Evolutionary conservation across 768 basidiomycete genomes (phyloP).

Genomic region (Lactarius quietus): DNA sequence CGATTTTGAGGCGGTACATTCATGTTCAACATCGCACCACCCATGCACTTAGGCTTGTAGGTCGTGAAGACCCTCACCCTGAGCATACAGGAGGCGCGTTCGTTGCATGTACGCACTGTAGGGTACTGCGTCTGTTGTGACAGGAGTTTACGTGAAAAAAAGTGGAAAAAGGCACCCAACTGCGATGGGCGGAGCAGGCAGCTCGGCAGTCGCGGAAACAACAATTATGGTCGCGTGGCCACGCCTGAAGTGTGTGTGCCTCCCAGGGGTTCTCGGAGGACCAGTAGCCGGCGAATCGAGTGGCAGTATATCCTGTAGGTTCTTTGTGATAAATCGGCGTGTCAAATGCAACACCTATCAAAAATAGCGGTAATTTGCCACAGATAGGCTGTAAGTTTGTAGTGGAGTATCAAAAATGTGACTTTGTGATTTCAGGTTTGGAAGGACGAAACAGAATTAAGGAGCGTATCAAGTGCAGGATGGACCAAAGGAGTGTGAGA

Average conservation of each 20-base stretch:
- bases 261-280: neutral
- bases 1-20: neutral
- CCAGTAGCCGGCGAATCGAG: neutral
- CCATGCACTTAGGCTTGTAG: neutral
- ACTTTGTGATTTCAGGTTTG: neutral
- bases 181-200: neutral
- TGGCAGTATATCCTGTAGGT: neutral
- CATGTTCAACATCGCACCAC: neutral
- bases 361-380: too few species aligned
- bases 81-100: neutral
- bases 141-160: neutral
- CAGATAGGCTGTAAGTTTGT: too few species aligned
- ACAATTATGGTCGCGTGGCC: neutral
- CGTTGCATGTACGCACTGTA: neutral
- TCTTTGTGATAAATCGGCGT: neutral
- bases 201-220: neutral
- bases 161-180: neutral
- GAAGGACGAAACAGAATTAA: neutral
- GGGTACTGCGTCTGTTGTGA: neutral
- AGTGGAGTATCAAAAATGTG: neutral
- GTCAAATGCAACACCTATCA: neutral
- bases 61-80: neutral
- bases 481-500: neutral
- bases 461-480: neutral
- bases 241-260: neutral